phyloP scores from a whole-genome alignment of 2,329 filamentous ascomycete genomes.

The Beauveria caledonica region DNA sequence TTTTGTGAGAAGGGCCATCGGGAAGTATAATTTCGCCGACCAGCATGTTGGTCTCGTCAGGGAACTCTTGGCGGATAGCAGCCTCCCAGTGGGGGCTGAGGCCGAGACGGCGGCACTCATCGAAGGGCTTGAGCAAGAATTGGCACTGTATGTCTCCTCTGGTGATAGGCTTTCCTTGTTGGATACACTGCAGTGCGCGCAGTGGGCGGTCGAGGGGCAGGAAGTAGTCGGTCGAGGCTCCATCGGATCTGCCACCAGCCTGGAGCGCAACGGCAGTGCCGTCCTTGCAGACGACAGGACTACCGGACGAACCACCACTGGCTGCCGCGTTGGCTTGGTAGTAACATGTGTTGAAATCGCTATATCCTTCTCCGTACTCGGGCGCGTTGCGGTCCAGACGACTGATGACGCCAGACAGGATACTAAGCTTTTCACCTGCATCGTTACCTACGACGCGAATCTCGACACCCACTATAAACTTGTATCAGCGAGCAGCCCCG shows the following conservation, averaged over 20 bases:
- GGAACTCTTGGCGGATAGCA: conserved; percentile 72
- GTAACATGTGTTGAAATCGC: conserved; percentile 93
- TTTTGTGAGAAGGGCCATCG: conserved; percentile 75
- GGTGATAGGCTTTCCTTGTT: conserved; percentile 64
- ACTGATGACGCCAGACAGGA: conserved; percentile 94
- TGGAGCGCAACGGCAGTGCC: conserved; percentile 88
- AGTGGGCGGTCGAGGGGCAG: conserved; percentile 84
- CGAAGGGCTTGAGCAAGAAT: conserved; percentile 93
- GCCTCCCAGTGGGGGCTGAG: conserved; percentile 81
- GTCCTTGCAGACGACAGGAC: conserved; percentile 93
- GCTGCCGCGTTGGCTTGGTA: conserved; percentile 96
- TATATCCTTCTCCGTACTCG: conserved; percentile 95
- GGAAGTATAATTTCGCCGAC: conserved; percentile 93
- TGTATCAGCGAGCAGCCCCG: background rate
- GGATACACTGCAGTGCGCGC: conserved; percentile 79
- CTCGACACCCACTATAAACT: conserved; percentile 67
- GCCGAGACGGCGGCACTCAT: conserved; percentile 87
- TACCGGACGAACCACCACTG: conserved; percentile 95
- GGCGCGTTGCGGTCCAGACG: conserved; percentile 92
- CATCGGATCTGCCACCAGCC: conserved; percentile 87
- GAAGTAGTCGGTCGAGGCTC: conserved; percentile 96
- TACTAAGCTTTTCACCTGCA: conserved; percentile 96
- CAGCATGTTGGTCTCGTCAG: conserved; percentile 92
- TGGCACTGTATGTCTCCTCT: conserved; percentile 97
- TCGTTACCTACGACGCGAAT: conserved; percentile 98